Evolutionary conservation across 2,329 filamentous ascomycete species (phyloP).

Genomic region (Myriosclerotinia duriaeana): DNA sequence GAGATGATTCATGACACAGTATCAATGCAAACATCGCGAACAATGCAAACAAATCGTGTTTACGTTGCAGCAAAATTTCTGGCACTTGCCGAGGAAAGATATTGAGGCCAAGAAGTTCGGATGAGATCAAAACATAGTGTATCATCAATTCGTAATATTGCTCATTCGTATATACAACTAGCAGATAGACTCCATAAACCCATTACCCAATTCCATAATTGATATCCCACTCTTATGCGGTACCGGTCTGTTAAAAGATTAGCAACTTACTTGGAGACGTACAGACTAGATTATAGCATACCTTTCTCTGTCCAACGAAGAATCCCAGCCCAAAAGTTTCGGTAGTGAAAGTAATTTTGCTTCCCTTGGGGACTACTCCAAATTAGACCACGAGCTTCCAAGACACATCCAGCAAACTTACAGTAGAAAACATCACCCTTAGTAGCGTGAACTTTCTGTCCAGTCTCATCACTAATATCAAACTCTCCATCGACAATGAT

Average conservation of each 20-base stretch:
- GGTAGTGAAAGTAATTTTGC: slow-evolving; percentile 41
- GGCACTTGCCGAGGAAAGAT: slow-evolving; percentile 4
- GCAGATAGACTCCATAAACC: slow-evolving; percentile 11
- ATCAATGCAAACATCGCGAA: neutral
- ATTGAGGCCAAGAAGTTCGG: neutral
- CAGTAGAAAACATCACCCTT: slow-evolving; percentile 64
- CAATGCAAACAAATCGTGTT: neutral
- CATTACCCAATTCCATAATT: neutral
- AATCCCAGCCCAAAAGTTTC: slow-evolving; percentile 41
- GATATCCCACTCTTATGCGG: slow-evolving; percentile 11
- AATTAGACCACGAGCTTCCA: slow-evolving; percentile 21
- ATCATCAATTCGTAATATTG: slow-evolving; percentile 14
- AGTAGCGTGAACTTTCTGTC: slow-evolving; percentile 54
- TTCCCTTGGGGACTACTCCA: slow-evolving; percentile 40
- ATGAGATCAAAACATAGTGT: neutral
- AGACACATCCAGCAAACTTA: slow-evolving; percentile 26
- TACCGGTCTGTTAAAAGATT: slow-evolving; percentile 11
- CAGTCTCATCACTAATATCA: slow-evolving; percentile 59
- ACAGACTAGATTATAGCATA: slow-evolving; percentile 21
- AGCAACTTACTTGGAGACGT: neutral
- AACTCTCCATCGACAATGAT: slow-evolving; percentile 64
- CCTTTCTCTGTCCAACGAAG: slow-evolving; percentile 41
- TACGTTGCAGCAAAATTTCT: neutral
- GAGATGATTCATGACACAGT: neutral
- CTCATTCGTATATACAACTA: slow-evolving; percentile 4